phyloP scores from a whole-genome alignment of 495 filamentous ascomycete genomes.

The Penicillium verhagenii region DNA sequence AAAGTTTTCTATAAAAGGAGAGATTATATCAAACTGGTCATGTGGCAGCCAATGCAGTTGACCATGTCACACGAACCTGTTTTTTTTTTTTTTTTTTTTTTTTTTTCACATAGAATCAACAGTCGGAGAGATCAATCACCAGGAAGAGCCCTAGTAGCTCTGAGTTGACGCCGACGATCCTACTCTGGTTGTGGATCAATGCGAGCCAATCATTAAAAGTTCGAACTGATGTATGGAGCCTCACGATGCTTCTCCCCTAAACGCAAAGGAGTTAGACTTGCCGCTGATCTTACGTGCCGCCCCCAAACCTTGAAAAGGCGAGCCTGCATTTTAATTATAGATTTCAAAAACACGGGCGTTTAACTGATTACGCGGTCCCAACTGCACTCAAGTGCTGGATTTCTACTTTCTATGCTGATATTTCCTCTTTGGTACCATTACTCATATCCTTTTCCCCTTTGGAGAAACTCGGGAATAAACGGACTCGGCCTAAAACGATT shows the following conservation, averaged over 20 bases:
- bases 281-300: constrained; percentile 8
- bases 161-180: neutral
- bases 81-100: neutral
- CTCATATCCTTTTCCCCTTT: neutral
- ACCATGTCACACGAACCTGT: too few species aligned
- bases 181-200: neutral
- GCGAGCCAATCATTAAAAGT: neutral
- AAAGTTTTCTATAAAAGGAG: too few species aligned
- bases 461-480: neutral
- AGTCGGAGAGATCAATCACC: too few species aligned
- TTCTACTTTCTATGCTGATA: too few species aligned
- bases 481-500: neutral
- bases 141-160: too few species aligned
- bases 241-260: constrained; percentile 4
- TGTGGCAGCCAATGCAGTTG: too few species aligned
- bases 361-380: neutral
- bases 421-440: neutral
- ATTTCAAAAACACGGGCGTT: neutral
- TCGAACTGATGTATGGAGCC: neutral
- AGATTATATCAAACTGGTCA: too few species aligned
- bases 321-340: neutral
- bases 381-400: too few species aligned
- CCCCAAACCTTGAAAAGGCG: neutral
- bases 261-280: constrained; percentile 11
- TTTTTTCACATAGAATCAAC: neutral